Conservation (phyloP, 2,329 filamentous ascomycete species). For the Dryadomyces quercus-mongolicae region DNA sequence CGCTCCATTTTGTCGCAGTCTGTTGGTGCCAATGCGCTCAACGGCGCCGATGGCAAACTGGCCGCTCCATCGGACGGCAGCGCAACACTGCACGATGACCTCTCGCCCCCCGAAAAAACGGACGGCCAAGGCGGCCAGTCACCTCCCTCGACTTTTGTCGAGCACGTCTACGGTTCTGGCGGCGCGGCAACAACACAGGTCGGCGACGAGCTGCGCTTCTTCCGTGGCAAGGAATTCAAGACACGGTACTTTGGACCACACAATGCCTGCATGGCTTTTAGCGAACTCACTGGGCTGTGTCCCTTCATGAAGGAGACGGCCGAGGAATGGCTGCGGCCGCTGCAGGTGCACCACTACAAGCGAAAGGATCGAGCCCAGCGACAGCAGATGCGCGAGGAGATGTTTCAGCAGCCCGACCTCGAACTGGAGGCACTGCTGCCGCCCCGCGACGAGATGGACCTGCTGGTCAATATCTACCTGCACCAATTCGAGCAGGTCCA, state of each 20-base stretch:
- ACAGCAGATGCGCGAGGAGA: constrained; percentile 37
- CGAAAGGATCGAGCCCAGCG: constrained; percentile 43
- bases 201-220: constrained; percentile 40
- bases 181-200: constrained; percentile 24
- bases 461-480: constrained; percentile 23
- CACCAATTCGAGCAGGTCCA: constrained; percentile 25
- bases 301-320: constrained; percentile 52
- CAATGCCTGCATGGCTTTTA: constrained; percentile 48
- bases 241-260: constrained; percentile 49
- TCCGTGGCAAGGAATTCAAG: constrained; percentile 46
- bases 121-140: constrained; percentile 12
- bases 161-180: constrained; percentile 17
- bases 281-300: constrained; percentile 43
- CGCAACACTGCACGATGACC: constrained; percentile 12
- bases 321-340: constrained; percentile 47
- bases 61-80: constrained; percentile 15
- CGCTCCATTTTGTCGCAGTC: constrained; percentile 30
- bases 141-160: constrained; percentile 15
- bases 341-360: constrained; percentile 41
- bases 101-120: constrained; percentile 12
- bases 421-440: constrained; percentile 35
- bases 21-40: neutral
- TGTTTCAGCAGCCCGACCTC: constrained; percentile 33
- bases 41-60: neutral
- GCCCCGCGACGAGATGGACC: constrained; percentile 20